Evolutionary conservation across 805 yeast genomes (phyloP).

Genomic region (Teunomyces lycoperdinae): DNA sequence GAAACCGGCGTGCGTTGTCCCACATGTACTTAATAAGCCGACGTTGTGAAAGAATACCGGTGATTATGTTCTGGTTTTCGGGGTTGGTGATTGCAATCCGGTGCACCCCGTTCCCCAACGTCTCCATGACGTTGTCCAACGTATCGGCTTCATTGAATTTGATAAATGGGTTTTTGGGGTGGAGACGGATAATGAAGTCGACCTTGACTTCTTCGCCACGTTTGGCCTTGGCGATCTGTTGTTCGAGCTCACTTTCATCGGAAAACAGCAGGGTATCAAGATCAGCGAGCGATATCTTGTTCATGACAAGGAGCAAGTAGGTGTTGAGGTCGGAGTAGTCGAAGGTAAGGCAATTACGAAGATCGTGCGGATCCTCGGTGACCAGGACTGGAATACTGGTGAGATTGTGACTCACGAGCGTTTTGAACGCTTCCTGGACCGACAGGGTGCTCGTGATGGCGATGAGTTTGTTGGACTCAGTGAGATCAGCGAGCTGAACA

Average conservation of each 20-base stretch:
- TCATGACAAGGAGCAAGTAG: constrained; percentile 77
- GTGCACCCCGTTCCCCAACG: constrained; percentile 93
- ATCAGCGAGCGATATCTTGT: constrained; percentile 50
- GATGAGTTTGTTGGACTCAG: constrained; percentile 75
- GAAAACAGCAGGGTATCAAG: constrained; percentile 29
- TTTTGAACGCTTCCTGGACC: constrained; percentile 87
- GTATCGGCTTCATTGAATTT: constrained; percentile 69
- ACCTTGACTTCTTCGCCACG: constrained; percentile 91
- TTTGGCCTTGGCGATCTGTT: constrained; percentile 61
- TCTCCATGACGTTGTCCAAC: constrained; percentile 73
- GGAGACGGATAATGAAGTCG: constrained; percentile 75
- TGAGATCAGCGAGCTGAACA: constrained; percentile 65
- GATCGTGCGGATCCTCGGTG: constrained; percentile 48
- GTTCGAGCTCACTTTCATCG: constrained; percentile 29
- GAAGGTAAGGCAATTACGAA: constrained; percentile 71
- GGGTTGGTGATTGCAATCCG: constrained; percentile 74
- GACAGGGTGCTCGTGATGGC: constrained; percentile 63
- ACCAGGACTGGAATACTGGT: constrained; percentile 78
- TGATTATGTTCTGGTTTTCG: constrained; percentile 46
- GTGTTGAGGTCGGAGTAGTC: constrained; percentile 92
- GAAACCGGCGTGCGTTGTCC: constrained; percentile 89
- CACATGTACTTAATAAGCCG: constrained; percentile 80
- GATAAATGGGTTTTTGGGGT: constrained; percentile 85
- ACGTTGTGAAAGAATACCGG: constrained; percentile 89
- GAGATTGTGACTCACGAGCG: constrained; percentile 64